A percentile compares a stretch with the other conserved stretches of the same genome.
These are phyloP conservation scores for Tulasnella sp. DNA, from an alignment of 768 basidiomycete species.

Conservation along the genomic window DNA sequence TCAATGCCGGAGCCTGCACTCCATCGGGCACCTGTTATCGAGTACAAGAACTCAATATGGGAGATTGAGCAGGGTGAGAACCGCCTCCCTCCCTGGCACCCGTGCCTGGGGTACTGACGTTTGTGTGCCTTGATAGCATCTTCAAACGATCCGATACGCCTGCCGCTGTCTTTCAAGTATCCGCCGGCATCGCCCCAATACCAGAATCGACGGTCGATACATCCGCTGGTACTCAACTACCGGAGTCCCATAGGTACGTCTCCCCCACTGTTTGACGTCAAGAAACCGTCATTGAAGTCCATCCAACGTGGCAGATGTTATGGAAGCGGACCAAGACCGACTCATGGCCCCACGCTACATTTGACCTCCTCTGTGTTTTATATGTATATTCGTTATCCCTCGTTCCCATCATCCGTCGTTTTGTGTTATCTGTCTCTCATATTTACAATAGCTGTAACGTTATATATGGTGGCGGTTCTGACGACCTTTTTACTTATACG, in stretches of 20 bases:
- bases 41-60: conserved; percentile 11
- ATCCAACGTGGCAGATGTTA: background rate
- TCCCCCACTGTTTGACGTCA: background rate
- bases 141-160: background rate
- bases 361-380: background rate
- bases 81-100: background rate
- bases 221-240: conserved; percentile 16
- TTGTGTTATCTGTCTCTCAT: too few species aligned
- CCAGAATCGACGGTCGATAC: background rate
- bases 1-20: background rate
- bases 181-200: background rate
- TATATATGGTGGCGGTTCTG: too few species aligned
- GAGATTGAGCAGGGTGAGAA: conserved; percentile 12
- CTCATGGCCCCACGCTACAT: background rate
- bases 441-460: too few species aligned
- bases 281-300: background rate
- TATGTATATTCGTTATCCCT: too few species aligned
- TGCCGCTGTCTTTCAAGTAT: conserved; percentile 8
- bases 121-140: background rate
- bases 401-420: too few species aligned
- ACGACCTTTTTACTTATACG: too few species aligned
- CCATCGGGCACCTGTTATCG: background rate
- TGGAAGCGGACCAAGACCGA: conserved; percentile 7
- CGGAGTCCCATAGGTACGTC: conserved; percentile 8
- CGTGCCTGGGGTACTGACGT: background rate